Evolutionary conservation across 257 asterid species (phyloP), one percentile per base, ranked within the genome.

Genomic region (Eustoma russellianum): DNA sequence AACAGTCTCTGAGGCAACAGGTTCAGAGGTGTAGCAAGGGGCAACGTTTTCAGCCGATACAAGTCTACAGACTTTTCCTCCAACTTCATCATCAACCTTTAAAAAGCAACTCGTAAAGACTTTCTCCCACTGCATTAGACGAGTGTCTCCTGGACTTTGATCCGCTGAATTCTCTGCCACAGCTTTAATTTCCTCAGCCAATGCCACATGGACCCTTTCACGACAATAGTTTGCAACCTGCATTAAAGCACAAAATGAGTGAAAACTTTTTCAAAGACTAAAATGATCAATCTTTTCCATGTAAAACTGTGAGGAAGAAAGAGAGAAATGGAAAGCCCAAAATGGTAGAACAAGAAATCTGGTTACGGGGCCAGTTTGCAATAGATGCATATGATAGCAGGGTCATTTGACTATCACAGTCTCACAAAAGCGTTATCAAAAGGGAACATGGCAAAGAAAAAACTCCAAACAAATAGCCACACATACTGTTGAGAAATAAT

Each of bases 141-240:
- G 75, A n/a, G 79, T 56, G 62, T 86, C 88, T 61, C 48, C 53
- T 19, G 46, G 61, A 54, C 68, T 64, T 17, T 70, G 79, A 18
- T 74, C 62, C 19, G 54, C 65, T 52, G 43, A 16, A 57, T 52
- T 67, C 46, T 75, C 86, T 65, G 68, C 74, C 15, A 50, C 46
- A 28, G 49, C 51, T 62, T 60, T 55, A 48, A 86, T 54, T 77
- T 81, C 94, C 64, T 83, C 94, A 6, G 45, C 66, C 62, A 86
- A 73, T 35, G 88, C 94, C 47, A 64, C 59, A 68, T 86, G 96
- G 63, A 86, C 53, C 30, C 92, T 74, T 45, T 83, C 83, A 44
- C 83, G 66, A 56, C 96, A 86, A 64, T 86, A 86, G 52, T 81
- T 73, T 13, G 96, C 96, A 52, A 86, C 92, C 96, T 86, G 56